Evolutionary conservation across 345 rosid species (phyloP), one percentile per base, ranked within the genome.

Genomic region (Noccaea bulbosa): DNA sequence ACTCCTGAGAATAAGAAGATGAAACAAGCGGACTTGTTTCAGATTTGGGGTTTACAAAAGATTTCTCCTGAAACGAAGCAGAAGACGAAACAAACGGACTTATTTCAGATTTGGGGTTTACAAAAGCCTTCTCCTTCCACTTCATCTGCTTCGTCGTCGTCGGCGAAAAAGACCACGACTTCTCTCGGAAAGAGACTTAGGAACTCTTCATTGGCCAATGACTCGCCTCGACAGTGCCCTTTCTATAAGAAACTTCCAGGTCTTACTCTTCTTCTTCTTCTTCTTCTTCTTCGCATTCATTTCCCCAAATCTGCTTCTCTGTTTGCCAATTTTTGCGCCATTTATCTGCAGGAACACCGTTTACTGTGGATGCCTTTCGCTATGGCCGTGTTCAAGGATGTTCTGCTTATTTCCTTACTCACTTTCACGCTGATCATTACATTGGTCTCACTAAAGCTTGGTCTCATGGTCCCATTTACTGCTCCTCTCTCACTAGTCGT

Each of bases 161-260:
- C 75, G 1, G 22, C 60, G 2, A 48, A 32, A 10, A 76, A 59
- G 62, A 14, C 61, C 46, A 43, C 4, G 2, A 17, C 4, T 62
- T 8, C 12, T 54, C 32, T 35, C 2, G 7, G 35, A 17, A 63
- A 70, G 68, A 57, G 80, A n/a, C 38, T 10, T 50, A 58, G 69
- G 44, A 47, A 41, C 16, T 71, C 68, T 71, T 32, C 45, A 4
- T 39, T 33, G 37, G 50, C 17, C 16, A 61, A 70, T 49, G 69
- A 67, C 40, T 58, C 69, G 30, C 80, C 84, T 60, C 80, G 86
- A 39, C 50, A 40, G 69, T 90, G 97, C 69, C 97, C 97, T 47
- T 90, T 88, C 53, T 90, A 86, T 40, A 90, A 90, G 74, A 85
- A 79, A 76, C 87, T 90, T 44, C 90, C 92, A 78, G 90, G 96